Evolutionary conservation across 73 alveolate species (phyloP).

Genomic region (Tetrahymena borealis): DNA sequence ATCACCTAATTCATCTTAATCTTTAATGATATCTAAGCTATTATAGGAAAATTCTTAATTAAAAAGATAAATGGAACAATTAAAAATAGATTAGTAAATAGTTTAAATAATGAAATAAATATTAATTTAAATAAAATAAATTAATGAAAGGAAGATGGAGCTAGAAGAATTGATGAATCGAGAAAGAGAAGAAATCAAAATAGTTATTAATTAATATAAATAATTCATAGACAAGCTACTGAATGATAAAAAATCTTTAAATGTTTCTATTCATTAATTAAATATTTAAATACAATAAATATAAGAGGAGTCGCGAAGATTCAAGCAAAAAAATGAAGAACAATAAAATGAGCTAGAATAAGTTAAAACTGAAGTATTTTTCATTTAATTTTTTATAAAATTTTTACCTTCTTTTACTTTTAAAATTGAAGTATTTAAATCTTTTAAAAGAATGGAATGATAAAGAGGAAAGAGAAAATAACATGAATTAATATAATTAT

Average conservation of each 20-base stretch:
- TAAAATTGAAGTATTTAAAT: not conserved
- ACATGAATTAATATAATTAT: not conserved
- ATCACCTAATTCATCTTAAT: not conserved
- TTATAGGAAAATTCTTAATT: not conserved
- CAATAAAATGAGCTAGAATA: not conserved
- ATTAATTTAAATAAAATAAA: not conserved
- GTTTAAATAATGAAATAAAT: not conserved
- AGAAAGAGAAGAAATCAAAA: not conserved
- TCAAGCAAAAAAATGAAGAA: not conserved
- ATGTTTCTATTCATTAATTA: not conserved
- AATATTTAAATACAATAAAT: not conserved
- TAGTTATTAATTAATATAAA: not conserved
- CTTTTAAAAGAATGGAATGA: not conserved
- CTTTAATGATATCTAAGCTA: not conserved
- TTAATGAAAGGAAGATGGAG: not conserved
- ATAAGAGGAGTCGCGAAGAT: not conserved
- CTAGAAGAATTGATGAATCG: not conserved
- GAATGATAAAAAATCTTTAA: not conserved
- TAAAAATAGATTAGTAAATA: not conserved
- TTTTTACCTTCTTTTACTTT: not conserved
- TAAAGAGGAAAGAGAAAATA: not conserved
- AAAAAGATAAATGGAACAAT: not conserved
- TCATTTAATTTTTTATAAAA: not conserved
- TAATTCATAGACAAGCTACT: not conserved
- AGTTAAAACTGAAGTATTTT: not conserved